Base-by-base conservation (phyloP, 1,284 basidiomycete species). In the Ceraceosorus bombacis region DNA sequence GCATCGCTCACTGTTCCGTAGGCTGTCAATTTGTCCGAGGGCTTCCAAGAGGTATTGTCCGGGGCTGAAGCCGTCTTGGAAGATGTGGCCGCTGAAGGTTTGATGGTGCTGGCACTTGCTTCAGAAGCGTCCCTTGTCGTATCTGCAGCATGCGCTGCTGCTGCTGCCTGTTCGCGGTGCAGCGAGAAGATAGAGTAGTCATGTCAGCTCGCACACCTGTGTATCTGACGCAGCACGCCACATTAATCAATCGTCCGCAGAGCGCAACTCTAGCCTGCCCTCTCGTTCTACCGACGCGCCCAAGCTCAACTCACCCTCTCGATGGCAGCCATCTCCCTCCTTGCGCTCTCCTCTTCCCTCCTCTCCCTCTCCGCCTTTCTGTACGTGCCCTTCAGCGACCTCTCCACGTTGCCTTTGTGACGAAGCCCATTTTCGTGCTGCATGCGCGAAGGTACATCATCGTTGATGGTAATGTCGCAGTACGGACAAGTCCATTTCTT, bases 401-500 rank as follows among this genome's bases (percentile, higher is more conserved):
- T 83, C 74, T 96, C 92, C 64, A 89, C 86, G 78, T 90, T 95
- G 53, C 91, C 91, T 77, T 95, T 89, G 81, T 99, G 95, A 53
- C 90, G 85, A 54, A 94, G 80, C 51, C 95, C 95, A 65, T 84
- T 88, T 79, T 98, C 95, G 78, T 99, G 95, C 63, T 93, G 90
- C 64, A 85, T 82, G 56, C 89, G 84, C 2, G 94, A 97, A 74
- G 82, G 77, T 5, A 67, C 53, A 52, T 72, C 72, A 59, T 67
- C 57, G 56, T 71, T 64, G 53, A 77, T 75, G 10, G 75, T 77
- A 10, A 77, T 62, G 56, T 77, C 62, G 72, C 75, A 77, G 60
- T 77, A 76, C 53, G 67, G 68, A 70, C 75, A 77, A 6, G 71
- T 76, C 75, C 75, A 77, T 9, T 63, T 57, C 61, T 71, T 71